Evolutionary conservation across 768 basidiomycete species (phyloP), one percentile per base, ranked within the genome.

Genomic region (Chalciporus pseudorubinellus): DNA sequence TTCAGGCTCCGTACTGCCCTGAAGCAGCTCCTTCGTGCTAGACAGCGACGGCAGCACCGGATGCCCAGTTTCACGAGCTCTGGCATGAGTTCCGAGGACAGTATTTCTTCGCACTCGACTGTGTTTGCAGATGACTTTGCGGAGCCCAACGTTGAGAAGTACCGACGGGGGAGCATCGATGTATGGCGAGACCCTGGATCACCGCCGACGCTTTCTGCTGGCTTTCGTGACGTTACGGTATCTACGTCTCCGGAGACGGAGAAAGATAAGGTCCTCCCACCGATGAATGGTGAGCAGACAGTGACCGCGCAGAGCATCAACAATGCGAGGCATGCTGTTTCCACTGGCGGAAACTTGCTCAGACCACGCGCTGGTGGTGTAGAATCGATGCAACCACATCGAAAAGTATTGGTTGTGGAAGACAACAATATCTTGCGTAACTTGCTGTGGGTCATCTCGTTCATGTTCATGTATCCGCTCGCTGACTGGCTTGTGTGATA

Each of bases 371-470:
- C 86, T 16, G 77, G 81, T 24, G 71, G 82, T 7, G 54, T 80
- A 14, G 77, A 77, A 18, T 65, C 67, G 11, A 63, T 67, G n/a
- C 74, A 74, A 36, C 70, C 72, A 16, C 72, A 69, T 5, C 75
- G 83, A 55, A 78, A 84, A 47, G 84, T 95, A 6, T 73, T 97
- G 36, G 84, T 95, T 1, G 89, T 95, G 2, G 94, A 97, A 69
- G 95, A 98, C 61, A 97, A 97, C 65, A 79, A 68, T 50, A 87
- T 98, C 50, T 80, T 97, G 52, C 82, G 92, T 46, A 83, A 81
- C 61, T 74, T 97, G 21, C 77, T 97, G 83, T 92, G 70, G 59
- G 89, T 76, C n/a, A 21, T 48, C 24, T 36, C 13, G 13, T 51
- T 33, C 39, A 38, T 44, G 24, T 36, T 53, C 34, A 26, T 46